Evolutionary conservation across 1,284 basidiomycete genomes (phyloP).

Genomic region (Laetiporus sulphureus): DNA sequence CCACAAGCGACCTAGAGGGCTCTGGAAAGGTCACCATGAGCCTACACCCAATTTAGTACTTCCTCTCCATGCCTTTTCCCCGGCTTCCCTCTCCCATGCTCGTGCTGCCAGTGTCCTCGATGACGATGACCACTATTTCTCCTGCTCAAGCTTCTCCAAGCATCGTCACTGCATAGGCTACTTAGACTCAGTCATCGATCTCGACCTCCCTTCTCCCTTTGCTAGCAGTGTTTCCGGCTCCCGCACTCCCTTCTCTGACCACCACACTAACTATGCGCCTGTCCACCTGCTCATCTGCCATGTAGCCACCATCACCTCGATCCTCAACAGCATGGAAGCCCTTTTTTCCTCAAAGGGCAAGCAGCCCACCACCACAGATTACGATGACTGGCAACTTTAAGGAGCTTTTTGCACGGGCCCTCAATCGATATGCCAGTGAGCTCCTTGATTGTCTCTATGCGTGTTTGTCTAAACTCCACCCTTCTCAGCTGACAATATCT

Average conservation of each 20-base stretch:
- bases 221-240: conserved; percentile 9
- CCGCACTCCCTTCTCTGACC: conserved; percentile 10
- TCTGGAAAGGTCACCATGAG: conserved; percentile 41
- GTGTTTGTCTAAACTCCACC: too few species aligned
- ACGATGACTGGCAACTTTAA: conserved; percentile 62
- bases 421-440: conserved; percentile 54
- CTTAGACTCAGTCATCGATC: conserved; percentile 13
- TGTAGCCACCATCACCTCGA: background rate
- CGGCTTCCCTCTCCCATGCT: too few species aligned
- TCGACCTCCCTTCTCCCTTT: conserved; percentile 12
- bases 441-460: conserved; percentile 6
- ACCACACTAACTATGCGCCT: conserved; percentile 3
- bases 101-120: too few species aligned
- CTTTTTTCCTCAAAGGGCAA: background rate
- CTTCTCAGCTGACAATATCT: conserved; percentile 36
- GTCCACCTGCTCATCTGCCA: too few species aligned
- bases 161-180: conserved; percentile 22
- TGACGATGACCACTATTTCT: conserved; percentile 28
- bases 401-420: conserved; percentile 48
- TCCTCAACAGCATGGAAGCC: background rate
- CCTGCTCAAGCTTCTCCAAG: conserved; percentile 20
- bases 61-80: conserved; percentile 19
- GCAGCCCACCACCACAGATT: conserved; percentile 3
- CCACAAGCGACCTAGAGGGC: conserved; percentile 36
- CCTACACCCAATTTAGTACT: conserved; percentile 19